A percentile compares a stretch with the other conserved stretches of the same genome.
phyloP scores from a whole-genome alignment of 2,329 filamentous ascomycete species.

The Penicillium vulpinum region DNA sequence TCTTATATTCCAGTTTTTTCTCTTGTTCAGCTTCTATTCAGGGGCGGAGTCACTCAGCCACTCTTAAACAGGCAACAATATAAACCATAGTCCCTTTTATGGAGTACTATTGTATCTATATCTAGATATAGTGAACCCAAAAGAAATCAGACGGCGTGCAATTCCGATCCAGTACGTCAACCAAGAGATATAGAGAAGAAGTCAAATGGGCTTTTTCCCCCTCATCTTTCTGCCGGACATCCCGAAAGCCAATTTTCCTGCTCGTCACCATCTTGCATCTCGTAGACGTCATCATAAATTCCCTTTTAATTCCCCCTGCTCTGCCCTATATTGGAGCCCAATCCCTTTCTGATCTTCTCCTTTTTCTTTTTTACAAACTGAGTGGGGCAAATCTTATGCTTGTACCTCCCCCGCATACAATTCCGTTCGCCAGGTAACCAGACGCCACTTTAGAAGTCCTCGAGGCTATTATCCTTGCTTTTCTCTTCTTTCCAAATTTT shows the following conservation, averaged over 20 bases:
- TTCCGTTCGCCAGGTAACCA: conserved; percentile 38
- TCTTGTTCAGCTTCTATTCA: background rate
- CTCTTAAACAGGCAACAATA: conserved; percentile 19
- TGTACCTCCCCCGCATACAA: conserved; percentile 31
- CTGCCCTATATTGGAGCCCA: conserved; percentile 8
- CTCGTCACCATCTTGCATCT: conserved; percentile 6
- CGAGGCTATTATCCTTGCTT: conserved; percentile 5
- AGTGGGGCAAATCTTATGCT: conserved; percentile 18
- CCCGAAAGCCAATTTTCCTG: conserved; percentile 17
- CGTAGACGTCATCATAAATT: conserved; percentile 38
- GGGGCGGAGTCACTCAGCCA: conserved; percentile 5
- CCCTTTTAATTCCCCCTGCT: conserved; percentile 1
- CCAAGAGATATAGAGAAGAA: background rate
- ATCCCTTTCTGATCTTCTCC: conserved; percentile 4
- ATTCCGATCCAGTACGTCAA: conserved; percentile 12
- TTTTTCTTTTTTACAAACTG: conserved; percentile 1
- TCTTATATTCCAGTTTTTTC: too few species aligned
- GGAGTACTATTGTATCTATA: too few species aligned
- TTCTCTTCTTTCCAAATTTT: conserved; percentile 4
- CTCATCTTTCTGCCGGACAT: conserved; percentile 5
- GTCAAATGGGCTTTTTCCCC: conserved; percentile 1
- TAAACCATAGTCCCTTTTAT: conserved; percentile 5
- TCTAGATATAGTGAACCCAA: too few species aligned
- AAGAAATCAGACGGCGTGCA: background rate
- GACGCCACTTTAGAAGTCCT: conserved; percentile 12